Evolutionary conservation across 1,284 basidiomycete genomes (phyloP).

Genomic region (Rhodotorula mucilaginosa): DNA sequence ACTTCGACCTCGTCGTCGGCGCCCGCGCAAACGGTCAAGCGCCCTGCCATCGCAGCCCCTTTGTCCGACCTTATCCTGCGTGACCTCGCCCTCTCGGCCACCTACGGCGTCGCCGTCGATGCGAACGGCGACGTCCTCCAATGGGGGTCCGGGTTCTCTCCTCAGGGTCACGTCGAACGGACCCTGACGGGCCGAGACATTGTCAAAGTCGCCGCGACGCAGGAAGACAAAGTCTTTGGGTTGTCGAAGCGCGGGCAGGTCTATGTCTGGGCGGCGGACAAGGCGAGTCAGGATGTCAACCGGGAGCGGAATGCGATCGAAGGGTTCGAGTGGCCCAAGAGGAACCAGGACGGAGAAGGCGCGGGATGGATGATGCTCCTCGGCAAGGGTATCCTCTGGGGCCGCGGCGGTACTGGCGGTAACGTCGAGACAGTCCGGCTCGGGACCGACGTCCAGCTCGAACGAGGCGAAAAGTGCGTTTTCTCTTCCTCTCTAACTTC

Average conservation of each 20-base stretch:
- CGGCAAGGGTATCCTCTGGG: conserved; percentile 40
- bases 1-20: conserved; percentile 21
- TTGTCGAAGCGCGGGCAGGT: conserved; percentile 52
- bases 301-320: conserved; percentile 21
- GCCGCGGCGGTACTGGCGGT: conserved; percentile 48
- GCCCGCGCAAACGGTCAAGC: conserved; percentile 35
- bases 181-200: conserved; percentile 78
- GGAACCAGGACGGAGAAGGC: neutral
- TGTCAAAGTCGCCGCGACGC: conserved; percentile 56
- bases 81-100: conserved; percentile 70
- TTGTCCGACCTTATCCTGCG: conserved; percentile 57
- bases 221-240: conserved; percentile 62
- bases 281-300: conserved; percentile 50
- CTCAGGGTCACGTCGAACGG: conserved; percentile 49
- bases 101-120: conserved; percentile 71
- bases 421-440: conserved; percentile 49
- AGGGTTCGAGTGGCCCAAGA: conserved; percentile 29
- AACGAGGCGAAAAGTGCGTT: conserved; percentile 57
- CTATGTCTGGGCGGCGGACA: conserved; percentile 33
- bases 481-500: neutral
- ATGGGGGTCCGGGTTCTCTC: conserved; percentile 68
- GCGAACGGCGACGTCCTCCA: conserved; percentile 82
- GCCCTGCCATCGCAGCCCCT: conserved; percentile 17
- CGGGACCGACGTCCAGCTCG: conserved; percentile 54
- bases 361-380: conserved; percentile 33